Base-by-base conservation (phyloP, 352 stramenopile genomes). In the Plasmopara viticola region DNA sequence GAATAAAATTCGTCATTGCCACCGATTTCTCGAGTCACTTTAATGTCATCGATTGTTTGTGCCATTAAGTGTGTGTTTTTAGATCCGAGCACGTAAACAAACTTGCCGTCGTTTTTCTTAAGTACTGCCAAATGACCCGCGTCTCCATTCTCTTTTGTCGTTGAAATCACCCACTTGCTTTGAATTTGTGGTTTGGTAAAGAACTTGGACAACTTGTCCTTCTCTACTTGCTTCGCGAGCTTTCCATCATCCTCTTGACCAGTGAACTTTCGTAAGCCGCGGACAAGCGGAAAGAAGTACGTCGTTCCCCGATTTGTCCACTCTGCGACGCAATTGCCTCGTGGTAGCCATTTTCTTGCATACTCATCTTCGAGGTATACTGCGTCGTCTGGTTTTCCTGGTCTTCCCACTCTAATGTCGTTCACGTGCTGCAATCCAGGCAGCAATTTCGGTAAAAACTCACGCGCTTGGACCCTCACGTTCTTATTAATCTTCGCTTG, bases 21-120 rank as follows among this genome's bases (percentile, higher is more conserved):
- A 13, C 34, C 40, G 0, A 52, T 53, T 12, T 47, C 46, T 41
- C 60, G 64, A 7, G 66, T 62, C 1, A 44, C 39, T 9, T 79
- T 64, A 29, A 92, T 67, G 46, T 90, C 77, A 0, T 83, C 67
- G 0, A 73, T 10, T 5, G 58, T 78, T 28, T 60, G 49, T 7
- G 72, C 74, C 6, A 87, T 28, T 43, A 92, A 53, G 61, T 92
- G 82, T 18, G 78, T 89, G 56, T 90, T 92, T 66, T 92, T 92
- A 33, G 82, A 92, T 15, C 82, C 82, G 9, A 90, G 60, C 9
- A 80, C 71, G 58, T 84, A 90, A 3, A 92, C 49, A 33, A 81
- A 90, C 38, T 58, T 44, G n/a, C 74, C 76, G 43, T 90, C 76
- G 6, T 47, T 60, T 7, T 74, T 73, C 59, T 90, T 87, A 14